A percentile compares a stretch with the other conserved stretches of the same genome.
phyloP scores from a whole-genome alignment of 495 filamentous ascomycete genomes.

The Gamarada debralockiae region DNA sequence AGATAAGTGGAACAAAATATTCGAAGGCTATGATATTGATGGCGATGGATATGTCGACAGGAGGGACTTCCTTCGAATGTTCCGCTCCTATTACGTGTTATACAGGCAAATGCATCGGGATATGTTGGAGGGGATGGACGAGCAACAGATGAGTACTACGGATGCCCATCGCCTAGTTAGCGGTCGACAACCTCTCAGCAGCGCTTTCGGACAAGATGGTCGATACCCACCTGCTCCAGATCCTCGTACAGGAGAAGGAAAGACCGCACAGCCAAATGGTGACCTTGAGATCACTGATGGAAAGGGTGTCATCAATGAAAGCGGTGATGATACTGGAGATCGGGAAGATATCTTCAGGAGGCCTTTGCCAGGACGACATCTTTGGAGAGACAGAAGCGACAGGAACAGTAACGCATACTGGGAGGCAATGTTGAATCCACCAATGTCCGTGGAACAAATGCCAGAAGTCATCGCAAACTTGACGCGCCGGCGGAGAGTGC shows the following conservation, averaged over 20 bases:
- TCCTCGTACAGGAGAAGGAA: constrained; percentile 59
- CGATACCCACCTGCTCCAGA: constrained; percentile 56
- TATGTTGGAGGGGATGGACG: constrained; percentile 76
- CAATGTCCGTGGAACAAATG: constrained; percentile 13
- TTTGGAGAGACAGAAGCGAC: background rate
- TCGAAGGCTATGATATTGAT: constrained; percentile 88
- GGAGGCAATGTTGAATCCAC: constrained; percentile 23
- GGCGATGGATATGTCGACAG: constrained; percentile 83
- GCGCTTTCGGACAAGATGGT: constrained; percentile 59
- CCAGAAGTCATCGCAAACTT: constrained; percentile 6
- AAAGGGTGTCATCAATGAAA: constrained; percentile 26
- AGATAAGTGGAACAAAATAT: constrained; percentile 70
- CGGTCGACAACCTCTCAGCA: constrained; percentile 74
- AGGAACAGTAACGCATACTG: constrained; percentile 18
- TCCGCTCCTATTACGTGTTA: constrained; percentile 83
- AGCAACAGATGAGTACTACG: constrained; percentile 67
- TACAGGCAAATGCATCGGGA: constrained; percentile 82
- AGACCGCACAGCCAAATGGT: constrained; percentile 51
- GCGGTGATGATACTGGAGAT: constrained; percentile 42
- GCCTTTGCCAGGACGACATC: constrained; percentile 4
- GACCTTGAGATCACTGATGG: constrained; percentile 59
- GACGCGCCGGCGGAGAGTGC: background rate
- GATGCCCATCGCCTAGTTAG: constrained; percentile 70
- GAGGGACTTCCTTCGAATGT: constrained; percentile 88
- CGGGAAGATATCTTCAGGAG: constrained; percentile 34